Evolutionary conservation across 768 basidiomycete genomes (phyloP), one percentile per base, ranked within the genome.

Genomic region (Tylopilus felleus): DNA sequence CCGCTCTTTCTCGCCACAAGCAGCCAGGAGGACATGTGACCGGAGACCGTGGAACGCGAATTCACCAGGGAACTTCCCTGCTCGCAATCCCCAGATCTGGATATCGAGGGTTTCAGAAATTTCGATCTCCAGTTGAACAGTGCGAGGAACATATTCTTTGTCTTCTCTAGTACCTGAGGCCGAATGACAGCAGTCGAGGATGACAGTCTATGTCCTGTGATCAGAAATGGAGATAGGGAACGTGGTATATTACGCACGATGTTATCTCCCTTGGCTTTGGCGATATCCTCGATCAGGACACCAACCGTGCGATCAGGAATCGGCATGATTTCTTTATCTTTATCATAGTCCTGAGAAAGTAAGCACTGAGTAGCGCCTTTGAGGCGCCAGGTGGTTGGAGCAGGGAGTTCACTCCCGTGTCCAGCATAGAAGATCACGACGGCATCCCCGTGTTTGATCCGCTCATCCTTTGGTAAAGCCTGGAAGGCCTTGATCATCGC

Each of bases 121-220:
- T 12, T 1, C 12, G 22, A 8, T 4, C 3, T 12, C 7, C 5
- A 64, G 51, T 8, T 47, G 1, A 8, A 57, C 54, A 0, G 28
- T 14, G 10, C 63, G 63, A 52, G 51, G 43, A 2, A 46, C 19
- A 21, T 48, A 57, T 38, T 7, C 43, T 33, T 50, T 5, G n/a
- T 23, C 38, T 25, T 49, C n/a, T 17, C 76, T 69, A 17, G 65
- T 72, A 13, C 73, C 65, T 1, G 75, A 73, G 2, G 67, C 75
- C 5, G 78, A 75, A 59, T 73, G 67, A 56, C 78, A 80, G 47
- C 78, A 78, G 48, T 78, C 78, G 7, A 80, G 64, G 38, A 80
- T 75, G 22, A 80, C 62, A 12, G 74, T 76, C 78, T 79, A 52
- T 22, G 17, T 16, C 16, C 2, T 38, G 14, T 44, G 10, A 53